phyloP scores from a whole-genome alignment of 116 monocot species.

The Phalaenopsis hybrid region DNA sequence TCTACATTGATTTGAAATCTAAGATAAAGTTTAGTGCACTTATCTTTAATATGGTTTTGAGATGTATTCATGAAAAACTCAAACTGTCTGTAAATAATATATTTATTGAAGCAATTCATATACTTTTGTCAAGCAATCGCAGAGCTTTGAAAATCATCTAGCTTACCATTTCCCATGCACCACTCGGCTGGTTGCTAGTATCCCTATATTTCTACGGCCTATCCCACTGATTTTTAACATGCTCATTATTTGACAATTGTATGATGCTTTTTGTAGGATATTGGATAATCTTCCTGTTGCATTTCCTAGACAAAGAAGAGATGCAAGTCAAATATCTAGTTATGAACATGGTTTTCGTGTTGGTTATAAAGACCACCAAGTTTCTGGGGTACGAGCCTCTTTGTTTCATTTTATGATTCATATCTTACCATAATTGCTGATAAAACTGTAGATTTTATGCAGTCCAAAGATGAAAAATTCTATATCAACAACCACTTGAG shows the following conservation, averaged over 20 bases:
- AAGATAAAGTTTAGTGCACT: too few relatives aligned
- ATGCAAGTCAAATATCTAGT: constrained; percentile 45
- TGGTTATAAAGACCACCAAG: constrained; percentile 46
- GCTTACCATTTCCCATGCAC: too few relatives aligned
- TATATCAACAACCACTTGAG: constrained; percentile 74
- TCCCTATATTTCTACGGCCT: neutral
- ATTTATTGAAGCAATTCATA: too few relatives aligned
- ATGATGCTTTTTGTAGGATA: constrained; percentile 30
- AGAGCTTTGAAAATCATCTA: too few relatives aligned
- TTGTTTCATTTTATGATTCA: too few relatives aligned
- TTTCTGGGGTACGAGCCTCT: constrained; percentile 35
- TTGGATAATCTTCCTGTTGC: constrained; percentile 89
- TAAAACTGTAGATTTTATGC: neutral
- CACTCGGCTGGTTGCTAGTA: too few relatives aligned
- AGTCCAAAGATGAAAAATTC: constrained; percentile 49
- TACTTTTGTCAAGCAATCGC: too few relatives aligned
- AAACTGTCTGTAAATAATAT: too few relatives aligned
- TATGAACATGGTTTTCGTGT: constrained; percentile 73
- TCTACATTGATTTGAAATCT: too few relatives aligned
- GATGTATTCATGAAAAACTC: too few relatives aligned
- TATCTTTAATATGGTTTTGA: too few relatives aligned
- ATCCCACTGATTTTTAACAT: neutral
- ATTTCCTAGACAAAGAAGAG: constrained; percentile 53
- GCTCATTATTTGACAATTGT: neutral
- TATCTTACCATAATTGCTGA: neutral